Evolutionary conservation across 169 alveolate genomes (phyloP), one percentile per base, ranked within the genome.

Genomic region (Cryptosporidium muris): DNA sequence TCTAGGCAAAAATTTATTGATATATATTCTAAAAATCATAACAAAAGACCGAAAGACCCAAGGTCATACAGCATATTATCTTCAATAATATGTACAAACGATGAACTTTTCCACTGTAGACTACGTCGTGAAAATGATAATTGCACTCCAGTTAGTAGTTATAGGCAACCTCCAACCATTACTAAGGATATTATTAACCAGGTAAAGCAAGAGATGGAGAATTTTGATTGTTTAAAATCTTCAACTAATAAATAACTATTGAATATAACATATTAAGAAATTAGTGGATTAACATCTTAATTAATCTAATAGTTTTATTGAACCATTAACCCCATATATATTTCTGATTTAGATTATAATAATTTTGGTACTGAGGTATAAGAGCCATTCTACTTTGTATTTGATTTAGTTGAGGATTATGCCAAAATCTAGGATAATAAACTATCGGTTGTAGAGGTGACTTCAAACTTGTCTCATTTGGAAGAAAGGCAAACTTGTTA

Each of bases 81-180:
- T 47, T 74, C 85, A 12, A 74, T 74, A 1, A 54, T 74, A 11
- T 74, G 74, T 36, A 74, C 45, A 0, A 68, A 74, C 25, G 68
- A 74, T 47, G 85, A 74, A 1, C 62, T 74, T 7, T 74, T 74
- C 36, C 85, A 74, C 37, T 74, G 85, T 3, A 74, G 85, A 14
- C 8, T 64, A 74, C 54, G 68, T 34, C 37, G 53, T 11, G 6
- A 52, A 37, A 51, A 58, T 48, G 43, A 74, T 0, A 8, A 40
- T 40, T 63, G 45, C 7, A 60, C 16, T 14, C 66, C 85, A 11
- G 60, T 74, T 36, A 56, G 74, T 5, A 68, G 74, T 8, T 45
- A 16, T 45, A 74, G 85, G 45, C 25, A 34, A 49, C 85, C 85
- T 3, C 85, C 85, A 1, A 6, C 12, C 47, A 60, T 74, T 56